Conservation (phyloP, 352 stramenopile species). For the Peronospora farinosa region DNA sequence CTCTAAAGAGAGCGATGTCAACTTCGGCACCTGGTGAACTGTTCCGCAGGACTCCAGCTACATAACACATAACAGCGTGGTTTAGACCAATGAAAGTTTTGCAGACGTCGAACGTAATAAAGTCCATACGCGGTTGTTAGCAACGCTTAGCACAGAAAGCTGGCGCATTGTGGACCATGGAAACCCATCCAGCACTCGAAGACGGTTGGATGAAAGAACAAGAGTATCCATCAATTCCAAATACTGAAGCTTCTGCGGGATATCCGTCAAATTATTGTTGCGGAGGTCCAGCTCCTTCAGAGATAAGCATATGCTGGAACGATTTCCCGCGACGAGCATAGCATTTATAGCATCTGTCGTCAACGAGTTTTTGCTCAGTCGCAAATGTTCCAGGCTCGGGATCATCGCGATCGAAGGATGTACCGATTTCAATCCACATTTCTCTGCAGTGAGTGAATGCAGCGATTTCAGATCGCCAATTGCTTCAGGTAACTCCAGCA, state of each 20-base stretch:
- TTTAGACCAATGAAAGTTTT: not conserved
- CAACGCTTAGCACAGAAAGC: conserved; percentile 58
- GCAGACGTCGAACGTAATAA: not conserved
- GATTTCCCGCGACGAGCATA: conserved; percentile 26
- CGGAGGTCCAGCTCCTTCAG: conserved; percentile 70
- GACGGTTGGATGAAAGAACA: conserved; percentile 62
- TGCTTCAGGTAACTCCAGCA: conserved; percentile 35
- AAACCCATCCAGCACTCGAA: conserved; percentile 48
- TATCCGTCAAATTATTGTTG: conserved; percentile 53
- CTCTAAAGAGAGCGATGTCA: conserved; percentile 71
- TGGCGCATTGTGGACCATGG: conserved; percentile 49
- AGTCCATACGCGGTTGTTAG: conserved; percentile 56
- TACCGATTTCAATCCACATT: conserved; percentile 52
- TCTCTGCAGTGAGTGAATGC: conserved; percentile 61
- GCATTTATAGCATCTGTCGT: conserved; percentile 43
- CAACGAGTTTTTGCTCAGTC: conserved; percentile 71
- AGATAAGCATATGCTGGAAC: conserved; percentile 31
- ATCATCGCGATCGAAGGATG: conserved; percentile 49
- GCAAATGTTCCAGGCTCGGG: conserved; percentile 47
- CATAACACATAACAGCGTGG: conserved; percentile 2
- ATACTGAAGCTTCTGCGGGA: conserved; percentile 38
- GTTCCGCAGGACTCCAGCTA: conserved; percentile 57
- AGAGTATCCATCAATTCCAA: conserved; percentile 58
- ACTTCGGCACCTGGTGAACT: conserved; percentile 46
- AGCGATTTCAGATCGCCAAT: conserved; percentile 52